phyloP scores from a whole-genome alignment of 106 monocot genomes.

The Dendrobium officinale region DNA sequence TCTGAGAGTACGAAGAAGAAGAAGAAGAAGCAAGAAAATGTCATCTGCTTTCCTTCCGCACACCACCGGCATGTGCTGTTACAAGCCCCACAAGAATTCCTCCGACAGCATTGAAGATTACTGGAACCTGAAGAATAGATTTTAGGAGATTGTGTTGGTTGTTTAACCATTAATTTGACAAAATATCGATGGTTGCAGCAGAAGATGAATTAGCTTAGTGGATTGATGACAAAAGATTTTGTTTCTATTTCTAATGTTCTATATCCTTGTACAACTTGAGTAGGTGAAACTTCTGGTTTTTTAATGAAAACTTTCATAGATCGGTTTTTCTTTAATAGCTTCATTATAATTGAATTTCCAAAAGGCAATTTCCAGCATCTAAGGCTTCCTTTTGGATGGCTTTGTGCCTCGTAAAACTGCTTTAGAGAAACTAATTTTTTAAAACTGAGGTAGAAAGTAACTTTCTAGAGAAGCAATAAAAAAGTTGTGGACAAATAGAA shows the following conservation, averaged over 20 bases:
- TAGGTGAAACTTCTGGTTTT: not conserved
- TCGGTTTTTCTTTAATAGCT: too few relatives aligned
- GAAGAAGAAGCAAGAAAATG: not conserved
- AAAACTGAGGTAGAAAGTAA: too few relatives aligned
- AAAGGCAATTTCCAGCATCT: too few relatives aligned
- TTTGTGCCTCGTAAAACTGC: too few relatives aligned
- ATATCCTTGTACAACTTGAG: not conserved
- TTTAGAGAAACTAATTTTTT: too few relatives aligned
- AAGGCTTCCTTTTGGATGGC: too few relatives aligned
- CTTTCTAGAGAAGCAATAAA: too few relatives aligned
- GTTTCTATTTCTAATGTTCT: not conserved
- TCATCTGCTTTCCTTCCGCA: slow-evolving; percentile 55
- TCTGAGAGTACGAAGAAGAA: not conserved
- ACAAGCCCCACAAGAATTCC: slow-evolving; percentile 97
- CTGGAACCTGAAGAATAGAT: slow-evolving; percentile 52
- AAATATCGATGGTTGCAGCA: not conserved
- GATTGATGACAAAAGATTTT: not conserved
- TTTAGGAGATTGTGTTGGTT: not conserved
- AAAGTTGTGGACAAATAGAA: too few relatives aligned
- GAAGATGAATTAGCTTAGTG: not conserved
- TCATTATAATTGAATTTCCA: too few relatives aligned
- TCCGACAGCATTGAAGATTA: slow-evolving; percentile 73
- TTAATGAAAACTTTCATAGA: too few relatives aligned
- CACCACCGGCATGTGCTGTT: slow-evolving; percentile 82
- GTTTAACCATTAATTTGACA: not conserved